Base-by-base conservation (phyloP, 257 asterid species). In the Verbascum thapsus region DNA sequence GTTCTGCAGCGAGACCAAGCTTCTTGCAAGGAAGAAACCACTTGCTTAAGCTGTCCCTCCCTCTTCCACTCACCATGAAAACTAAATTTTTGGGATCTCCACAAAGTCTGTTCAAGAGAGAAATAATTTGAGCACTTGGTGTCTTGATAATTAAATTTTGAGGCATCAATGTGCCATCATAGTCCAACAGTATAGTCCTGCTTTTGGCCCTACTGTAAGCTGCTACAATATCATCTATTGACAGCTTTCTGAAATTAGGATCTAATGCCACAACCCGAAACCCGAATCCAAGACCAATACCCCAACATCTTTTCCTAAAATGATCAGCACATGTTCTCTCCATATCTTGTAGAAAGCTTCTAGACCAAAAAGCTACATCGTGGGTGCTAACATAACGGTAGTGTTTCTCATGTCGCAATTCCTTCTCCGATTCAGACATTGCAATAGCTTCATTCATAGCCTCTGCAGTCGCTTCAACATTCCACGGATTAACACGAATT, bases 161-260 rank as follows among this genome's bases (percentile, higher is more conserved):
- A 23, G 97, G 95, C 97, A 90, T 90, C 61, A 90, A 83, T 11
- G 97, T 90, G 63, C 97, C 97, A 60, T 90, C 97, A 69, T 90
- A 90, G 76, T 90, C 97, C 85, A 90, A 75, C 74, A 90, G 64
- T 77, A 90, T 90, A 54, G 95, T 91, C 82, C 97, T 76, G 76
- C 75, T 75, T 63, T 76, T 81, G 53, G 97, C 81, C 74, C 74
- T 71, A 62, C 73, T 64, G 63, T 87, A 90, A 65, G 92, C 85
- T 1, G 90, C 48, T 23, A 76, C 84, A 39, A 87, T 90, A 58
- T 87, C 91, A 83, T 90, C 94, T 39, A 75, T 64, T 6, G 91
- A 76, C 42, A 90, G 95, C 80, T 90, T 90, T 69, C 86, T 85
- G 61, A 90, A 89, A 75, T 85, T 89, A 23, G 95, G 95, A 81